These are phyloP conservation scores for Neurospora sp. DNA, from an alignment of 495 filamentous ascomycete genomes.

Conservation along the genomic window DNA sequence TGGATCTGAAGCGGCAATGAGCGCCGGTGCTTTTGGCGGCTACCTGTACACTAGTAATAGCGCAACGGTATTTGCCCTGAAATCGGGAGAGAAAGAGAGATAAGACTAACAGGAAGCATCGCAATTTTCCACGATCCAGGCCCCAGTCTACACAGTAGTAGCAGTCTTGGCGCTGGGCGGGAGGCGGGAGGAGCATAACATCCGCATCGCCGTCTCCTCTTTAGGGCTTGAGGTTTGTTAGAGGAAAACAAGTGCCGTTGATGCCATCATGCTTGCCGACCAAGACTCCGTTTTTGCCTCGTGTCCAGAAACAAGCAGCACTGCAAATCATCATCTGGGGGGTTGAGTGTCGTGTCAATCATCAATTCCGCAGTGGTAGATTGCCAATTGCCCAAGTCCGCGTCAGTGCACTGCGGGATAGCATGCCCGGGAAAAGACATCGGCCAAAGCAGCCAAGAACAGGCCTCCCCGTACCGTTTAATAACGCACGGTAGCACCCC, in stretches of 20 bases:
- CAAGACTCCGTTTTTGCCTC: neutral
- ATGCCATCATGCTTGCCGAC: neutral
- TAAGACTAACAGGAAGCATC: neutral
- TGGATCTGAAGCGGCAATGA: neutral
- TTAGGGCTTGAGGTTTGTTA: too few species aligned
- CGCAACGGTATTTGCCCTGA: neutral
- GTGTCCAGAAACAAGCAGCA: neutral
- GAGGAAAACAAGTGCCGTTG: neutral
- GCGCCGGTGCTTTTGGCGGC: neutral
- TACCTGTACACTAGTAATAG: neutral
- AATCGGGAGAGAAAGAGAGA: neutral
- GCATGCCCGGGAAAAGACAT: neutral
- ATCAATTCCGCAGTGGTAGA: neutral
- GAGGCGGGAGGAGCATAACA: neutral
- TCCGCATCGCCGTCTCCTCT: neutral
- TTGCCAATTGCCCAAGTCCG: neutral
- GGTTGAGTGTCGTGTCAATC: neutral
- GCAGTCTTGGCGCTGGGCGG: neutral
- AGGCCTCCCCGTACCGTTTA: neutral
- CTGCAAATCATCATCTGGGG: neutral
- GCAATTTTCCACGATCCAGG: neutral
- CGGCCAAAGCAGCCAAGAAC: neutral
- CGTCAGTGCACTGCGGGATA: neutral
- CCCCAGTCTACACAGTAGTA: neutral
- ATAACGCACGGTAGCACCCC: neutral